Conservation (phyloP, 164 flowering plant genomes). For the Kingdonia uniflora region DNA sequence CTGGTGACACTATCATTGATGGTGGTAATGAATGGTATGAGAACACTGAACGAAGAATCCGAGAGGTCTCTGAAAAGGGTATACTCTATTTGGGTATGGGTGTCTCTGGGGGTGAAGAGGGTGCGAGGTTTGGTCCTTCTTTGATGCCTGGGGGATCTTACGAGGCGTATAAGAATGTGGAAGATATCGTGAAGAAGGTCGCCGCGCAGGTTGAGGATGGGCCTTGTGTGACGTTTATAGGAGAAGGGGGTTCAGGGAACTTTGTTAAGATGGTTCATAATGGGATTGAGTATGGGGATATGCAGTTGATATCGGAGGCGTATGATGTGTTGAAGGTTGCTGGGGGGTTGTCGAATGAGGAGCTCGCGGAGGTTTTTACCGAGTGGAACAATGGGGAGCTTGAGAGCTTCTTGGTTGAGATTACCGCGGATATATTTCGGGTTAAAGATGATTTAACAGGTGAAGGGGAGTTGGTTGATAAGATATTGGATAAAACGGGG, state of each 20-base stretch:
- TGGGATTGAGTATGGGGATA: constrained; percentile 78
- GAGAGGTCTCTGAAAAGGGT: constrained; percentile 42
- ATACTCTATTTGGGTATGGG: constrained; percentile 74
- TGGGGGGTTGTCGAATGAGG: constrained; percentile 55
- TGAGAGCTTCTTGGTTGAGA: constrained; percentile 62
- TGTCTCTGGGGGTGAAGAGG: constrained; percentile 82
- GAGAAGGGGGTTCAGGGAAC: constrained; percentile 72
- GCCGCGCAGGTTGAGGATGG: constrained; percentile 78
- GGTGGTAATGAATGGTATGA: constrained; percentile 80
- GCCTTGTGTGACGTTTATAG: constrained; percentile 68
- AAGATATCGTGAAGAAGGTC: constrained; percentile 57
- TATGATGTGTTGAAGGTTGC: constrained; percentile 62
- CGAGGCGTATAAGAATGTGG: constrained; percentile 56
- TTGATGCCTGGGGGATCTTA: constrained; percentile 76
- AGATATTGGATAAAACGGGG: constrained; percentile 71
- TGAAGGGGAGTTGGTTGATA: constrained; percentile 60
- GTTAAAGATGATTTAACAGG: constrained; percentile 61
- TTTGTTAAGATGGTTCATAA: constrained; percentile 78
- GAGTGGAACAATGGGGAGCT: constrained; percentile 85
- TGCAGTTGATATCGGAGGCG: constrained; percentile 69
- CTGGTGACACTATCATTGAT: constrained; percentile 66
- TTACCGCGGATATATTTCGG: constrained; percentile 59
- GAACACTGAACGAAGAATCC: constrained; percentile 65
- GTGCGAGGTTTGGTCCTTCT: constrained; percentile 67
- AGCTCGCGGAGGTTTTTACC: constrained; percentile 32